A percentile compares a stretch with the other conserved stretches of the same genome.
phyloP scores from a whole-genome alignment of 1,284 basidiomycete genomes.

The Meripilus lineatus region DNA sequence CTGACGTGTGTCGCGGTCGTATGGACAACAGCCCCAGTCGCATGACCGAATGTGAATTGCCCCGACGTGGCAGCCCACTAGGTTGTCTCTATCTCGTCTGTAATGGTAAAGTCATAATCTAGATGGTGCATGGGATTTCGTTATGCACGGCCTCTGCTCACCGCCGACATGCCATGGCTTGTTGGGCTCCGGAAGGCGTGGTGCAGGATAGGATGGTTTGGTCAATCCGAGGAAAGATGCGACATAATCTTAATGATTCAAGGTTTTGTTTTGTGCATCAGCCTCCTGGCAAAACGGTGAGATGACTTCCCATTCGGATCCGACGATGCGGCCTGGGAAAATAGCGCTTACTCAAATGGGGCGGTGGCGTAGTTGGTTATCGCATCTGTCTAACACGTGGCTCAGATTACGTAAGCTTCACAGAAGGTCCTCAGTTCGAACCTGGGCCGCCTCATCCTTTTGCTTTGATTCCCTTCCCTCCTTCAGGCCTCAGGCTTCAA shows the following conservation, averaged over 20 bases:
- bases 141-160: not conserved
- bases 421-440: too few relatives aligned
- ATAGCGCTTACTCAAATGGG: too few relatives aligned
- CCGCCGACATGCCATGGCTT: slow-evolving; percentile 1
- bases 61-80: slow-evolving; percentile 11
- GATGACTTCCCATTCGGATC: too few relatives aligned
- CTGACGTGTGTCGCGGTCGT: slow-evolving; percentile 2
- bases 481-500: too few relatives aligned
- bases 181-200: not conserved
- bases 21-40: slow-evolving; percentile 9
- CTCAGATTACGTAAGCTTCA: too few relatives aligned
- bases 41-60: slow-evolving; percentile 6
- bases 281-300: too few relatives aligned
- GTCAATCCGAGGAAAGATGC: not conserved
- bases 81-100: slow-evolving; percentile 5
- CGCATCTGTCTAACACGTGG: slow-evolving; percentile 71
- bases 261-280: too few relatives aligned
- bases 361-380: slow-evolving; percentile 75
- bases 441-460: too few relatives aligned
- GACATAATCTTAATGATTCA: not conserved
- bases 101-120: not conserved
- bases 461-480: too few relatives aligned
- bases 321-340: too few relatives aligned
- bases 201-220: not conserved
- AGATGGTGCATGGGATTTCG: not conserved